A percentile compares a stretch with the other conserved stretches of the same genome.
Conservation (phyloP, 768 basidiomycete species). For the Wakefieldia striispora region DNA sequence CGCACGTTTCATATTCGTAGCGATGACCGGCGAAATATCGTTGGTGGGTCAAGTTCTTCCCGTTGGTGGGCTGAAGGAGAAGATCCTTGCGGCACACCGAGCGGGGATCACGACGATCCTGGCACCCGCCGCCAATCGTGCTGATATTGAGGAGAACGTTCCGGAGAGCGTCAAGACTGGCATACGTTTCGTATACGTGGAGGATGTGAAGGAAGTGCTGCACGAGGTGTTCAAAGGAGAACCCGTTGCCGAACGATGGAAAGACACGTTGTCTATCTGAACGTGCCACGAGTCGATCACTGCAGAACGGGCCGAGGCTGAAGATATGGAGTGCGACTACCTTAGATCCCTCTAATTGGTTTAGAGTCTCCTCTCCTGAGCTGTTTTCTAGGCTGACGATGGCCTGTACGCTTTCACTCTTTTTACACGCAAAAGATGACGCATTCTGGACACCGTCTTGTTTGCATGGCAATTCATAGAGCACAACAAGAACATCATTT, state of each 20-base stretch:
- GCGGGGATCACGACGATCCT: conserved; percentile 93
- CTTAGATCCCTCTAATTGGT: too few species aligned
- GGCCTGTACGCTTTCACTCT: too few species aligned
- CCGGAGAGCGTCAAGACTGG: conserved; percentile 94
- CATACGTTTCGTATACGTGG: conserved; percentile 93
- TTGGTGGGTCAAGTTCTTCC: conserved; percentile 95
- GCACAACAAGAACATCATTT: too few species aligned
- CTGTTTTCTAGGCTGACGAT: too few species aligned
- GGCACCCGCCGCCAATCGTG: conserved; percentile 82
- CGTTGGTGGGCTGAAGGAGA: conserved; percentile 94
- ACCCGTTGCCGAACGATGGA: conserved; percentile 60
- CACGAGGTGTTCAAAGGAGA: conserved; percentile 79
- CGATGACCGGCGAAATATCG: conserved; percentile 98
- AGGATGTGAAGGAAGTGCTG: conserved; percentile 87
- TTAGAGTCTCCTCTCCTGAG: too few species aligned
- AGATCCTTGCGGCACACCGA: conserved; percentile 94
- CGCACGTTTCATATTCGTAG: conserved; percentile 36
- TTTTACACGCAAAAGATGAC: too few species aligned
- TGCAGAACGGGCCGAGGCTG: too few species aligned
- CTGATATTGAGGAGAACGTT: conserved; percentile 97
- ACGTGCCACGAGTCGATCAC: not conserved
- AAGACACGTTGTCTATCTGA: conserved; percentile 49
- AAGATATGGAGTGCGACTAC: too few species aligned
- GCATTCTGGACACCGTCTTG: too few species aligned
- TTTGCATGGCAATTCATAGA: too few species aligned